A percentile compares a stretch with the other conserved stretches of the same genome.
phyloP scores from a whole-genome alignment of 345 rosid genomes.

The Melastoma malabathricum region DNA sequence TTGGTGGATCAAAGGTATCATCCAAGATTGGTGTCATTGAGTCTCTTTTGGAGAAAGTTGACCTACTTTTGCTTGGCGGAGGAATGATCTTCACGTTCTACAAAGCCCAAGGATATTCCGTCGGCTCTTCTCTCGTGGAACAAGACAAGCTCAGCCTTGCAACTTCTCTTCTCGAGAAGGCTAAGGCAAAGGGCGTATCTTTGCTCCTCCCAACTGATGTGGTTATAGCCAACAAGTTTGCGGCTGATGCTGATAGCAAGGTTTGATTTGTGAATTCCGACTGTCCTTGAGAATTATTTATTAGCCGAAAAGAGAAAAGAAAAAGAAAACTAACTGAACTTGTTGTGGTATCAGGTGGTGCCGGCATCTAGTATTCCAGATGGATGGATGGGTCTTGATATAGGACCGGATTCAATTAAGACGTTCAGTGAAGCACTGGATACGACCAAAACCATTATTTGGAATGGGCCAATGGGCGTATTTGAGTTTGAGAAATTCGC shows the following conservation, averaged over 20 bases:
- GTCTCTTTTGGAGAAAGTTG: slow-evolving; percentile 72
- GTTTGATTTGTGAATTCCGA: slow-evolving; percentile 13
- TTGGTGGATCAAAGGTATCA: slow-evolving; percentile 94
- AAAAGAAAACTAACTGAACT: too few relatives aligned
- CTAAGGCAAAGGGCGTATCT: slow-evolving; percentile 83
- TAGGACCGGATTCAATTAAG: slow-evolving; percentile 73
- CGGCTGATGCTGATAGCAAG: slow-evolving; percentile 85
- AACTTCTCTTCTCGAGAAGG: slow-evolving; percentile 66
- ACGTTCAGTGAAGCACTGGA: slow-evolving; percentile 57
- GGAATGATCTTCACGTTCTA: slow-evolving; percentile 97
- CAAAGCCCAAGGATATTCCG: slow-evolving; percentile 80
- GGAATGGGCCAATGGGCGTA: slow-evolving; percentile 99
- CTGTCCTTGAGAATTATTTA: too few relatives aligned
- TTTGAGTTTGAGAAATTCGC: slow-evolving; percentile 91
- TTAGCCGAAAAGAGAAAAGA: too few relatives aligned
- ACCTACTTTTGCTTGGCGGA: slow-evolving; percentile 81
- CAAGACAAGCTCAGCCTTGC: slow-evolving; percentile 91
- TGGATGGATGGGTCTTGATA: slow-evolving; percentile 95
- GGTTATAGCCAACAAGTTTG: slow-evolving; percentile 82
- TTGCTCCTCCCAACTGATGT: slow-evolving; percentile 78
- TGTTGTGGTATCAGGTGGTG: slow-evolving; percentile 38
- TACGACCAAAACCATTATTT: slow-evolving; percentile 62
- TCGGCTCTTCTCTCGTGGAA: slow-evolving; percentile 89
- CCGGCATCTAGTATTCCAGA: slow-evolving; percentile 69
- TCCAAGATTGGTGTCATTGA: slow-evolving; percentile 89